These are phyloP conservation scores for Nephelium lappaceum DNA, from an alignment of 345 rosid genomes.

Conservation along the genomic window DNA sequence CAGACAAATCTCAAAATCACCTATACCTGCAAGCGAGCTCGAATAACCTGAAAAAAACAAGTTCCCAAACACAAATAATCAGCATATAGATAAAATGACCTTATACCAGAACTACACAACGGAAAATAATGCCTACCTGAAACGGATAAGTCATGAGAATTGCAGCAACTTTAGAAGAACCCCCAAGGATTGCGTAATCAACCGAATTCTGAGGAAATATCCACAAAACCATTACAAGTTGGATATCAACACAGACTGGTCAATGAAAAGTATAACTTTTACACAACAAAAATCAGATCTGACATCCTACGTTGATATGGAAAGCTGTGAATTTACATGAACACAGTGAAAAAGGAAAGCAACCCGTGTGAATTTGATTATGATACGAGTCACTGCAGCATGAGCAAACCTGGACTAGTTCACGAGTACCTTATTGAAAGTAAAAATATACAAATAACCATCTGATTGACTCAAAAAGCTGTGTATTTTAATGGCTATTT, in stretches of 20 bases:
- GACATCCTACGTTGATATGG: background rate
- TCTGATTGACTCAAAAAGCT: slow-evolving; percentile 6
- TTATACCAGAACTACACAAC: background rate
- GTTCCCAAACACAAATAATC: slow-evolving; percentile 14
- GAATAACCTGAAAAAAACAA: slow-evolving; percentile 65
- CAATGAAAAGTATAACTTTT: background rate
- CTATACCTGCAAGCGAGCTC: slow-evolving; percentile 85
- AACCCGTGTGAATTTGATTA: background rate
- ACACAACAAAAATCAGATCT: background rate
- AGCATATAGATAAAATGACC: slow-evolving; percentile 12
- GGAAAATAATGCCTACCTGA: slow-evolving; percentile 51
- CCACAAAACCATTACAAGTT: slow-evolving; percentile 16
- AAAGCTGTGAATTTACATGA: background rate
- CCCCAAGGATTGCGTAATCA: slow-evolving; percentile 90
- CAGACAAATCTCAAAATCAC: background rate
- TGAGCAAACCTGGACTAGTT: background rate
- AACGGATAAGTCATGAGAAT: slow-evolving; percentile 86
- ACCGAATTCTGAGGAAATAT: slow-evolving; percentile 59
- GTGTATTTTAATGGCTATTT: background rate
- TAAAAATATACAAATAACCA: slow-evolving; percentile 3
- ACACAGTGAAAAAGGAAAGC: background rate
- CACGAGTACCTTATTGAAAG: background rate
- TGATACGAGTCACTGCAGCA: background rate
- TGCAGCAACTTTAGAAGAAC: slow-evolving; percentile 85
- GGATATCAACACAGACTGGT: background rate